A percentile compares a stretch with the other conserved stretches of the same genome.
phyloP scores from a whole-genome alignment of 768 basidiomycete genomes.

The Naematelia aurantialba region DNA sequence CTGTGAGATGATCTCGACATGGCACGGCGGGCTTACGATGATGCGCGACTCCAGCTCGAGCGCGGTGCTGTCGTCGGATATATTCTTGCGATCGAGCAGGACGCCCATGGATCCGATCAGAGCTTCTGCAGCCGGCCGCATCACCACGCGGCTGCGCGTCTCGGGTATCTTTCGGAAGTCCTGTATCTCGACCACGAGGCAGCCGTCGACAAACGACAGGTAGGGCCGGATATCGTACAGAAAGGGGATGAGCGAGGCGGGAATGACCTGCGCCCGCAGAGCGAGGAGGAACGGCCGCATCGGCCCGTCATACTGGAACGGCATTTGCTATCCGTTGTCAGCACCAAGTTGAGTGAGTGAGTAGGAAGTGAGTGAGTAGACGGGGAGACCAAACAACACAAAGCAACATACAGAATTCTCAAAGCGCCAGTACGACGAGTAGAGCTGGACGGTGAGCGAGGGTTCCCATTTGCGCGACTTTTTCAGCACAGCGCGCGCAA shows the following conservation, averaged over 20 bases:
- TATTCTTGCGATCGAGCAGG: constrained; percentile 34
- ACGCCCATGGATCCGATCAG: constrained; percentile 38
- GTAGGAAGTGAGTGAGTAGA: background rate
- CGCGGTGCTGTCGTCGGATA: constrained; percentile 46
- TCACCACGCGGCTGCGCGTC: constrained; percentile 28
- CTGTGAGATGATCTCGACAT: background rate
- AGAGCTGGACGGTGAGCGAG: constrained; percentile 52
- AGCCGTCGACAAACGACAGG: constrained; percentile 44
- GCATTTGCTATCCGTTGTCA: constrained; percentile 40
- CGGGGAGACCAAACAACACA: too few relatives aligned
- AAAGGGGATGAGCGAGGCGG: constrained; percentile 48
- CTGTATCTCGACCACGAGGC: constrained; percentile 54
- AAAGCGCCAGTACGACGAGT: constrained; percentile 51
- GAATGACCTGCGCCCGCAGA: constrained; percentile 51
- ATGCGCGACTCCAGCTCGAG: constrained; percentile 52
- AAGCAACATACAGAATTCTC: constrained; percentile 48
- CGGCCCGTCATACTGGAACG: constrained; percentile 51
- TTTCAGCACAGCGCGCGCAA: constrained; percentile 51
- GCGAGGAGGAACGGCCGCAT: constrained; percentile 54
- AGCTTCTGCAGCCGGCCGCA: constrained; percentile 40
- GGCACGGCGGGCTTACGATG: constrained; percentile 44
- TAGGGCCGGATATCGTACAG: constrained; percentile 43
- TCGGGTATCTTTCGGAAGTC: constrained; percentile 47
- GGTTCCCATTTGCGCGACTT: constrained; percentile 51
- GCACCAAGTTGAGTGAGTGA: background rate